phyloP scores from a whole-genome alignment of 768 basidiomycete species.

The Leccinellum luteum region DNA sequence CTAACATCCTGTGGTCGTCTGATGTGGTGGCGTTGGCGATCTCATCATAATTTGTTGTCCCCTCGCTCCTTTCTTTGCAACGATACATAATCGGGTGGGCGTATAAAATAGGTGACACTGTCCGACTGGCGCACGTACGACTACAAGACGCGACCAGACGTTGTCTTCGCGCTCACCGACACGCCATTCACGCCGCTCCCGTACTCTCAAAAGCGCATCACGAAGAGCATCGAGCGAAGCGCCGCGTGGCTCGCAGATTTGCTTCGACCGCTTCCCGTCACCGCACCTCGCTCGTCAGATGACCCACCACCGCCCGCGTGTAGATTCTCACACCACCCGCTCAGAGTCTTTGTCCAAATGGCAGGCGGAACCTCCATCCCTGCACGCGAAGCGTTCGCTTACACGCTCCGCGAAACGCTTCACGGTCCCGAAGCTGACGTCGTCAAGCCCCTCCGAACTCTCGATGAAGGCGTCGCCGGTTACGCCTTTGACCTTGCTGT shows the following conservation, averaged over 20 bases:
- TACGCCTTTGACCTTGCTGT: slow-evolving; percentile 71
- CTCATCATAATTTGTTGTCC: not conserved
- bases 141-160: slow-evolving; percentile 57
- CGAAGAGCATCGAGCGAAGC: slow-evolving; percentile 73
- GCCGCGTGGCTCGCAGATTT: slow-evolving; percentile 59
- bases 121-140: slow-evolving; percentile 56
- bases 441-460: slow-evolving; percentile 46
- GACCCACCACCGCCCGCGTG: not conserved
- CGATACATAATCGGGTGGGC: not conserved
- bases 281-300: not conserved
- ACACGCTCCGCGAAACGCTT: slow-evolving; percentile 53
- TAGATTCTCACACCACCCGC: slow-evolving; percentile 16
- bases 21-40: not conserved
- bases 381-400: slow-evolving; percentile 65
- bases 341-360: slow-evolving; percentile 68
- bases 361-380: slow-evolving; percentile 53
- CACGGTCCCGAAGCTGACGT: slow-evolving; percentile 53
- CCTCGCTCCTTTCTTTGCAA: not conserved
- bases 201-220: slow-evolving; percentile 74
- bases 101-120: slow-evolving; percentile 45
- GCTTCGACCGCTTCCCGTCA: slow-evolving; percentile 34
- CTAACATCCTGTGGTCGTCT: not conserved
- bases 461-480: slow-evolving; percentile 70
- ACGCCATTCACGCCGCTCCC: slow-evolving; percentile 62
- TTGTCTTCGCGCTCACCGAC: slow-evolving; percentile 71